Percentiles rank a stretch among this genome's conserved stretches.
Conservation (phyloP, 768 basidiomycete species). For the Imleria badia region DNA sequence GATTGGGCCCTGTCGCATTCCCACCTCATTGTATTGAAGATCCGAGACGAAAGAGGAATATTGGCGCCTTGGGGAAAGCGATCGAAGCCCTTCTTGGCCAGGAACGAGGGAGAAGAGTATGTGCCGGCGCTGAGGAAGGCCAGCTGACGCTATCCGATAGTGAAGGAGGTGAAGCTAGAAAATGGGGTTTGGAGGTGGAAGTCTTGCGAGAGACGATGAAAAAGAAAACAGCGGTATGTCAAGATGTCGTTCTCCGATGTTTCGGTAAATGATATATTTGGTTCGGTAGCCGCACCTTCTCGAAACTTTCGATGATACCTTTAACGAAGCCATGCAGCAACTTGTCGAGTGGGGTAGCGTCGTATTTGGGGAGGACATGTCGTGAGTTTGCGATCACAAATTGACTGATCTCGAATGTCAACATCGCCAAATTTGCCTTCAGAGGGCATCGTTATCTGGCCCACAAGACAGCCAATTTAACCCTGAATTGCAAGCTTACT, state of each 20-base stretch:
- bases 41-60: constrained; percentile 68
- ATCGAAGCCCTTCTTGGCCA: constrained; percentile 64
- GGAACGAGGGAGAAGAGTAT: constrained; percentile 64
- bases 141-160: constrained; percentile 34
- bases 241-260: constrained; percentile 5
- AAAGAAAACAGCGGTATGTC: constrained; percentile 53
- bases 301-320: constrained; percentile 66
- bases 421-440: constrained; percentile 21
- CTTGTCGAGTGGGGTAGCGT: constrained; percentile 73
- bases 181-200: constrained; percentile 70
- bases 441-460: constrained; percentile 78
- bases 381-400: constrained; percentile 47
- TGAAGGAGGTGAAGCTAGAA: constrained; percentile 69
- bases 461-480: constrained; percentile 66
- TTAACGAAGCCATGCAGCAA: constrained; percentile 77
- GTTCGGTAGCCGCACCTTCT: constrained; percentile 51
- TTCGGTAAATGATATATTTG: constrained; percentile 20
- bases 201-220: constrained; percentile 57
- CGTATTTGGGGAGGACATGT: constrained; percentile 59
- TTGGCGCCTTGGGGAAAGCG: constrained; percentile 71
- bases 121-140: constrained; percentile 47
- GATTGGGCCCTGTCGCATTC: constrained; percentile 73
- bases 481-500: constrained; percentile 61
- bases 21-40: constrained; percentile 78
- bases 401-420: constrained; percentile 23